Percentiles rank a stretch among this genome's conserved stretches.
These are phyloP conservation scores for Torulaspora pretoriensis DNA, from an alignment of 1,139 yeast species.

Conservation along the genomic window DNA sequence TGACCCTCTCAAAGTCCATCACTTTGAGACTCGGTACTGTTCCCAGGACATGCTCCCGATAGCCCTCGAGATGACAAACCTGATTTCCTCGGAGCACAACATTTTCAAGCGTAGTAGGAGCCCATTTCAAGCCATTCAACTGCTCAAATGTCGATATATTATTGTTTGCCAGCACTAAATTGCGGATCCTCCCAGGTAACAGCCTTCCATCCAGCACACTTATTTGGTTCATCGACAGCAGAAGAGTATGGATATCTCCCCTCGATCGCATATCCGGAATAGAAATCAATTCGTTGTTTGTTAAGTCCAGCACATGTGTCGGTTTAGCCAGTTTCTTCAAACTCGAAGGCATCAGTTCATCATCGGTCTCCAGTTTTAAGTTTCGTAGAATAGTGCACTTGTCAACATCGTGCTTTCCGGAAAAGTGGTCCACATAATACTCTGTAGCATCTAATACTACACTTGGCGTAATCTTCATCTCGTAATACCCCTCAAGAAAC, in stretches of 20 bases:
- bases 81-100: conserved; percentile 62
- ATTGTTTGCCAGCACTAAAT: conserved; percentile 28
- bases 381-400: conserved; percentile 31
- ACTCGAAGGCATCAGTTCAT: conserved; percentile 27
- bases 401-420: conserved; percentile 28
- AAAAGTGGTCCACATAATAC: conserved; percentile 36
- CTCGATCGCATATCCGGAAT: conserved; percentile 26
- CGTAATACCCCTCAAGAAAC: not conserved
- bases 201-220: conserved; percentile 22
- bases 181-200: conserved; percentile 26
- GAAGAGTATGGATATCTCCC: conserved; percentile 29
- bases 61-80: conserved; percentile 49
- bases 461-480: conserved; percentile 54
- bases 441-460: conserved; percentile 47
- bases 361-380: conserved; percentile 27
- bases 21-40: conserved; percentile 57
- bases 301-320: conserved; percentile 30
- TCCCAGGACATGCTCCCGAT: conserved; percentile 59
- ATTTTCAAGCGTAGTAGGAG: conserved; percentile 35
- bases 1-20: conserved; percentile 65
- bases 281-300: conserved; percentile 29
- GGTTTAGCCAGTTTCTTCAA: conserved; percentile 24
- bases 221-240: conserved; percentile 31
- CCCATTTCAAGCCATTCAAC: conserved; percentile 19
- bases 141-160: conserved; percentile 23